These are phyloP conservation scores for Pyricularia pennisetigena DNA, from an alignment of 2,329 filamentous ascomycete genomes.

Conservation along the genomic window DNA sequence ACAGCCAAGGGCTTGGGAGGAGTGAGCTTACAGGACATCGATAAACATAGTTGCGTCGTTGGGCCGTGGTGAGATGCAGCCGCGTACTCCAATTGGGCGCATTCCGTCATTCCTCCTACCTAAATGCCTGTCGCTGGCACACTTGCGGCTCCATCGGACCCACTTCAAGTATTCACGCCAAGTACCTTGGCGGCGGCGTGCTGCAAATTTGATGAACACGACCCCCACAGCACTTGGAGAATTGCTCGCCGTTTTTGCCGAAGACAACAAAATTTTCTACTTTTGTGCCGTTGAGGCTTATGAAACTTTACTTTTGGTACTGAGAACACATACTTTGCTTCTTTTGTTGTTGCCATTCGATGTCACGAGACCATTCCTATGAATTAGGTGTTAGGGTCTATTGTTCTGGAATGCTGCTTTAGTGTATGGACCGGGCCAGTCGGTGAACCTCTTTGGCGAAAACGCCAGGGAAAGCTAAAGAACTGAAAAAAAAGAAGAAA, in stretches of 20 bases:
- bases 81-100: not conserved
- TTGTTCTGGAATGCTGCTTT: not conserved
- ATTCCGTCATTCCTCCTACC: slow-evolving; percentile 4
- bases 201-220: not conserved
- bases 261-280: not conserved
- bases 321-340: not conserved
- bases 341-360: not conserved
- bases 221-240: not conserved
- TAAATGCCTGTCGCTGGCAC: not conserved
- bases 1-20: not conserved
- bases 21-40: not conserved
- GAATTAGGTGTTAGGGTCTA: not conserved
- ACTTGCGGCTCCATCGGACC: slow-evolving; percentile 3
- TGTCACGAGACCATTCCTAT: not conserved
- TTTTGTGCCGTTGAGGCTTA: not conserved
- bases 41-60: not conserved
- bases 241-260: not conserved
- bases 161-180: not conserved
- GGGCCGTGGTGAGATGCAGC: not conserved
- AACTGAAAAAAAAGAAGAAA: not conserved
- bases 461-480: not conserved
- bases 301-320: not conserved
- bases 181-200: not conserved
- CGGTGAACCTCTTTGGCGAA: not conserved
- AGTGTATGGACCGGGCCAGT: not conserved